Evolutionary conservation across 1,284 basidiomycete species (phyloP).

Genomic region (Phenoliferia sp.): DNA sequence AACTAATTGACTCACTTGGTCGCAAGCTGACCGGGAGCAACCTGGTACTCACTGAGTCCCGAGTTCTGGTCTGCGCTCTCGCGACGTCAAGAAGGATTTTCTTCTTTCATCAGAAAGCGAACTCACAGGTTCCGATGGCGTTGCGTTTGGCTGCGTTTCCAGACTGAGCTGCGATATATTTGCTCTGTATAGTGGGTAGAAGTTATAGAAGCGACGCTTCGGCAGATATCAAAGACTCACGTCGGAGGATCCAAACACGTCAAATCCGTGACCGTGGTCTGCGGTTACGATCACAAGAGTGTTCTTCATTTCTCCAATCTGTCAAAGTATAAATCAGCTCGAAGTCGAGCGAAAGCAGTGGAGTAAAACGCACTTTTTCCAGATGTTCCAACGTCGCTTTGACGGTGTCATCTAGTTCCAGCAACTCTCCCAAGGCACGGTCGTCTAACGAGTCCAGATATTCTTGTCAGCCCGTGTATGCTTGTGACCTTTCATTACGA

Average conservation of each 20-base stretch:
- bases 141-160: constrained; percentile 43
- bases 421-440: constrained; percentile 46
- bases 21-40: constrained; percentile 12
- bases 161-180: constrained; percentile 39
- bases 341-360: too few relatives aligned
- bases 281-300: constrained; percentile 47
- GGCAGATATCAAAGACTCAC: not conserved
- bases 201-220: not conserved
- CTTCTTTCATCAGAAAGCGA: not conserved
- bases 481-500: too few relatives aligned
- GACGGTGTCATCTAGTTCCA: constrained; percentile 48
- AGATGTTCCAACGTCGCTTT: constrained; percentile 44
- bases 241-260: constrained; percentile 44
- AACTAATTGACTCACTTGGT: constrained; percentile 4
- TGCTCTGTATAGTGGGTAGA: not conserved
- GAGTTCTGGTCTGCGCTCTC: constrained; percentile 34
- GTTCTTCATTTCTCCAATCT: constrained; percentile 45
- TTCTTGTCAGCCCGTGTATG: too few relatives aligned
- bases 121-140: constrained; percentile 42
- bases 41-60: constrained; percentile 41
- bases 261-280: constrained; percentile 43
- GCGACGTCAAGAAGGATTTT: not conserved
- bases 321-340: constrained; percentile 8
- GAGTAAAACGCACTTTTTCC: constrained; percentile 9
- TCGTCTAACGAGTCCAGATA: too few relatives aligned